Percentiles rank a stretch among this genome's conserved stretches.
phyloP scores from a whole-genome alignment of 2,329 filamentous ascomycete species.

The Didymella sp. region DNA sequence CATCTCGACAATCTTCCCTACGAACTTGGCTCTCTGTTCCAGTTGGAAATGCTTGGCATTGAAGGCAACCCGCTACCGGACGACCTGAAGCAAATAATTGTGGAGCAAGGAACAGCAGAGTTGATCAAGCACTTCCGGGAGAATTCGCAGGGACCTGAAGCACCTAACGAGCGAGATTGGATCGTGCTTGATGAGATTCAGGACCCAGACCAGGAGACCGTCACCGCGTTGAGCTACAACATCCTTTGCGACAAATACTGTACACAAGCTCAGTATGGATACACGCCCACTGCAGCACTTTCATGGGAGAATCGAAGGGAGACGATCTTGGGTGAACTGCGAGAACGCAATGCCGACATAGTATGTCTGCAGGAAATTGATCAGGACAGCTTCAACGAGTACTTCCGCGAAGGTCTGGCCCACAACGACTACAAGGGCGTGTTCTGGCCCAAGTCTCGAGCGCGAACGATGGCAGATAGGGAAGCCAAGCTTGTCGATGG shows the following conservation, averaged over 20 bases:
- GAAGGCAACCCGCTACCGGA: slow-evolving; percentile 87
- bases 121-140: slow-evolving; percentile 85
- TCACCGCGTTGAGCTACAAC: slow-evolving; percentile 93
- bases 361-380: slow-evolving; percentile 94
- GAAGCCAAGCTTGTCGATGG: slow-evolving; percentile 92
- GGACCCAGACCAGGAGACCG: slow-evolving; percentile 64
- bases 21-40: slow-evolving; percentile 87
- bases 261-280: slow-evolving; percentile 84
- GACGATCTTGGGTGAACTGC: slow-evolving; percentile 82
- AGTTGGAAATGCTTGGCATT: slow-evolving; percentile 86
- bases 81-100: slow-evolving; percentile 78
- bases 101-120: slow-evolving; percentile 85
- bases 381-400: slow-evolving; percentile 88
- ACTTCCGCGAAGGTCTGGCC: slow-evolving; percentile 84
- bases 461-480: slow-evolving; percentile 89
- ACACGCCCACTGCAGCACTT: slow-evolving; percentile 82
- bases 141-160: slow-evolving; percentile 78
- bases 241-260: slow-evolving; percentile 94
- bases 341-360: slow-evolving; percentile 82
- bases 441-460: slow-evolving; percentile 88
- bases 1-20: slow-evolving; percentile 80
- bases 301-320: slow-evolving; percentile 87
- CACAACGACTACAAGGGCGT: slow-evolving; percentile 92
- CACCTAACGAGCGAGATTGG: slow-evolving; percentile 77
- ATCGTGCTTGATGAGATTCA: slow-evolving; percentile 71